Evolutionary conservation across 2,329 filamentous ascomycete species (phyloP), one percentile per base, ranked within the genome.

Genomic region (Raffaelea arxii): DNA sequence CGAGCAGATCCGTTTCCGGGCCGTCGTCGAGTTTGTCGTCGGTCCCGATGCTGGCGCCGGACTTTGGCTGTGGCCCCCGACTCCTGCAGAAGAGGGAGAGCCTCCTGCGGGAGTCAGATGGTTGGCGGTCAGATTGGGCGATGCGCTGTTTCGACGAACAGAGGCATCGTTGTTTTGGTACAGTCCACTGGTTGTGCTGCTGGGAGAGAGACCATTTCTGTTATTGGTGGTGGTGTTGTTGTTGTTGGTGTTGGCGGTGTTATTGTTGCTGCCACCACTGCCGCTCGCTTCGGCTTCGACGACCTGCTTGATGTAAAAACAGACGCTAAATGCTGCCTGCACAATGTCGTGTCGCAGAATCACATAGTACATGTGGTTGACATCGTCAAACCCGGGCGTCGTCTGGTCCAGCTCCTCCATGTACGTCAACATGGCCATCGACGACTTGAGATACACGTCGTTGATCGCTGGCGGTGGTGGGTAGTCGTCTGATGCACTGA

Each of bases 341-440:
- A 76, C 62, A 22, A 78, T 71, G 51, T 78, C 75, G 49, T 69
- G 67, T 53, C 72, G 74, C 30, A 78, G 56, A 11, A 75, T 62
- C 42, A 75, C 65, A 48, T 75, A 66, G 46, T 75, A 74, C 65
- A 77, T 72, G 48, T 74, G 70, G 52, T 65, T 65, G 22, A 74
- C 63, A 37, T 71, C 67, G 36, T 65, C 59, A 44, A 71, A 77
- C 41, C 69, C 66, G 3, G 68, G 62, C 5, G 67, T 61, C 22
- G 61, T 56, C 0, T 71, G 68, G 48, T 77, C 72, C 6, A 77
- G 58, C 50, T 77, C 73, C 50, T 77, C 73, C 39, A 77, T 60
- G 48, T 75, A 77, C 14, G 68, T 71, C 41, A 77, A 61, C n/a
- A 78, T 67, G 16, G 72, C 66, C 66, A 77, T 75, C 3, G 71